These are phyloP conservation scores for Chytriomyces sp. DNA, from an alignment of 192 early-diverging fungal genomes.

Conservation along the genomic window DNA sequence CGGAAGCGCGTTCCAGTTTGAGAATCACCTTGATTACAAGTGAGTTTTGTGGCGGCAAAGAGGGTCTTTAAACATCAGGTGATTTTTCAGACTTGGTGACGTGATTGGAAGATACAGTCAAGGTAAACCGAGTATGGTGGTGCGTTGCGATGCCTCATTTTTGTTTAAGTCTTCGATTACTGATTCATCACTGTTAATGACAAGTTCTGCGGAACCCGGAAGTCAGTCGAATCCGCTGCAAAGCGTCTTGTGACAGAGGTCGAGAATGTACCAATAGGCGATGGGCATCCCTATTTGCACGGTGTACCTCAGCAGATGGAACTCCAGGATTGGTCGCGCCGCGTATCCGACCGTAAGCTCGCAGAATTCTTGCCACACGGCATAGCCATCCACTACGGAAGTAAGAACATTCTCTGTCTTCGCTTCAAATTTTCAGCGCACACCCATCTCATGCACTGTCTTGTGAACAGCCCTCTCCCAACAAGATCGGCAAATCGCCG, in stretches of 20 bases:
- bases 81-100: slow-evolving; percentile 36
- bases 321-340: slow-evolving; percentile 9
- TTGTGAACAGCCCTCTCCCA: slow-evolving; percentile 40
- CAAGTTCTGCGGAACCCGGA: slow-evolving; percentile 54
- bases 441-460: background rate
- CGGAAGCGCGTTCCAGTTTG: slow-evolving; percentile 58
- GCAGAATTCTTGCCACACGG: slow-evolving; percentile 60
- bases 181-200: too few relatives aligned
- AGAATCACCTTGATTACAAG: slow-evolving; percentile 57
- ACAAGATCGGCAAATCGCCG: slow-evolving; percentile 55
- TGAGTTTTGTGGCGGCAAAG: background rate
- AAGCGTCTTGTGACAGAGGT: slow-evolving; percentile 34
- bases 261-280: slow-evolving; percentile 13
- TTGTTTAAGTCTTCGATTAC: background rate
- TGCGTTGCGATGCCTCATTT: slow-evolving; percentile 15
- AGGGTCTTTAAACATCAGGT: background rate
- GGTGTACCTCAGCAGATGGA: slow-evolving; percentile 25
- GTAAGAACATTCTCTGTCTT: slow-evolving; percentile 32
- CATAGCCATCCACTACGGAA: slow-evolving; percentile 71
- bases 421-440: background rate
- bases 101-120: slow-evolving; percentile 39
- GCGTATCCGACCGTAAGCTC: slow-evolving; percentile 49
- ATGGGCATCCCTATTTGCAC: slow-evolving; percentile 46
- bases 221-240: slow-evolving; percentile 44
- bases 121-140: slow-evolving; percentile 50